phyloP scores from a whole-genome alignment of 106 monocot genomes.

The Dactylorhiza incarnata region DNA sequence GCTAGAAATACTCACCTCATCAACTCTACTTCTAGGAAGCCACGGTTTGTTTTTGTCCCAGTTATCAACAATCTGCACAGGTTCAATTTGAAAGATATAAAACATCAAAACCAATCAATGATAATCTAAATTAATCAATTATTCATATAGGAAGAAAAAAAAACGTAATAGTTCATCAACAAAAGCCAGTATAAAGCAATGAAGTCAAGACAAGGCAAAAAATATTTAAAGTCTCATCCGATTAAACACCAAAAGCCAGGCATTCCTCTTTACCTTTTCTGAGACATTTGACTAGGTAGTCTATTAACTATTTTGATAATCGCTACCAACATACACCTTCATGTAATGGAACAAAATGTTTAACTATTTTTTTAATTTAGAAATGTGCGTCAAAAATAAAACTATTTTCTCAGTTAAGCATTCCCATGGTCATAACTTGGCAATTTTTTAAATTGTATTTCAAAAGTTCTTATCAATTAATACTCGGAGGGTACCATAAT shows the following conservation, averaged over 20 bases:
- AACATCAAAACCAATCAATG: background rate
- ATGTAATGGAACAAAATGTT: no score
- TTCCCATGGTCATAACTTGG: background rate
- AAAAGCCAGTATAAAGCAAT: background rate
- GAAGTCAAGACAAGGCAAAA: background rate
- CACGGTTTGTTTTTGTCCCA: constrained; percentile 84
- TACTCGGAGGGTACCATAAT: no score
- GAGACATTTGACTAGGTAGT: no score
- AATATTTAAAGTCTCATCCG: background rate
- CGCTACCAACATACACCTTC: no score
- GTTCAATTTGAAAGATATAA: constrained; percentile 8
- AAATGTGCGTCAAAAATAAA: no score
- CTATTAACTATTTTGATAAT: no score
- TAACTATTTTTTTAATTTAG: no score
- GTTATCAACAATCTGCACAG: constrained; percentile 57
- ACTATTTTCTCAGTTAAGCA: background rate
- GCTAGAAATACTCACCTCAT: constrained; percentile 50
- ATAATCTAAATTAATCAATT: background rate
- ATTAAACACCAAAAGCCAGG: no score
- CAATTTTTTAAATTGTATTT: background rate
- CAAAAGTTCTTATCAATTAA: background rate
- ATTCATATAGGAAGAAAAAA: background rate
- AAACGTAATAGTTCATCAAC: background rate
- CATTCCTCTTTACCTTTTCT: no score
- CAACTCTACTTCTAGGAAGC: constrained; percentile 76